A percentile compares a stretch with the other conserved stretches of the same genome.
These are phyloP conservation scores for Naematelia aurantialba DNA, from an alignment of 768 basidiomycete genomes.

Conservation along the genomic window DNA sequence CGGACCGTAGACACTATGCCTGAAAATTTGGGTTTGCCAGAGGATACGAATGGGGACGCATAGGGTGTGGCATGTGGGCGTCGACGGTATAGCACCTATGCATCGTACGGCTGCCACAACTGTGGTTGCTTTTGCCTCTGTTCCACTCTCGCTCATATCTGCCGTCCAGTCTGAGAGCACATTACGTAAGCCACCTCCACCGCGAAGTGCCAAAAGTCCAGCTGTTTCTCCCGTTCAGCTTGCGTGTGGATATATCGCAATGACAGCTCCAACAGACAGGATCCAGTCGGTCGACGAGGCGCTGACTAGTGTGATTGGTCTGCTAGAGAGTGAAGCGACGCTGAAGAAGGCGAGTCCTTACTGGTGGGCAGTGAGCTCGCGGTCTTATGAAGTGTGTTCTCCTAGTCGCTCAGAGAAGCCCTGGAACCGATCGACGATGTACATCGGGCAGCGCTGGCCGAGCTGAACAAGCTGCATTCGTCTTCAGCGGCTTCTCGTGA, in stretches of 20 bases:
- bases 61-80: too few relatives aligned
- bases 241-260: not conserved
- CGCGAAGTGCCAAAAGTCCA: not conserved
- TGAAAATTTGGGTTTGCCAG: not conserved
- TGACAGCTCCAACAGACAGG: not conserved
- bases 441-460: slow-evolving; percentile 25
- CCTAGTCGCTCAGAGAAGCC: slow-evolving; percentile 34
- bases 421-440: slow-evolving; percentile 43
- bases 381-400: too few relatives aligned
- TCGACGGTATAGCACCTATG: not conserved
- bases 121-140: not conserved
- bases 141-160: too few relatives aligned
- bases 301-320: slow-evolving; percentile 23
- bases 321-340: slow-evolving; percentile 38
- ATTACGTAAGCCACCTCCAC: not conserved
- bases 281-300: slow-evolving; percentile 20
- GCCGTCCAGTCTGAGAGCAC: too few relatives aligned
- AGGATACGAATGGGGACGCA: too few relatives aligned
- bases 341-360: slow-evolving; percentile 36
- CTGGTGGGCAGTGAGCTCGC: too few relatives aligned
- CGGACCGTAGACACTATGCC: slow-evolving; percentile 8
- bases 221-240: not conserved
- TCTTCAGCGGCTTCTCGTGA: slow-evolving; percentile 27
- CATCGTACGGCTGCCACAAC: not conserved
- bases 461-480: slow-evolving; percentile 38